Percentiles rank a stretch among this genome's conserved stretches.
Conservation (phyloP, 257 asterid genomes). For the Solanum pinnatisectum region DNA sequence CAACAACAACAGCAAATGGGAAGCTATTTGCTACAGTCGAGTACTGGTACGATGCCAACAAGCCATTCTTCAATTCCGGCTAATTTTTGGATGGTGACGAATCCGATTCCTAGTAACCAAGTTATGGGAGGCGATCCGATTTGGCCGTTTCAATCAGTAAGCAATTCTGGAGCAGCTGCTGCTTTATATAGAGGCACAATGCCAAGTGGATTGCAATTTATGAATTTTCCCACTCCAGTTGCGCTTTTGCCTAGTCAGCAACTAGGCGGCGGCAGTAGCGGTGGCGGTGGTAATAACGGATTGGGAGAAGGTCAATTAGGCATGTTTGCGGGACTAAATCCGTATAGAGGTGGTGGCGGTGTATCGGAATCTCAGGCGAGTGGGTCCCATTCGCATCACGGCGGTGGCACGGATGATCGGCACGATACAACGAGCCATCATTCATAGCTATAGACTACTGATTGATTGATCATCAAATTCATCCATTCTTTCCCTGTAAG, state of each 20-base stretch:
- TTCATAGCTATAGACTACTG: constrained; percentile 28
- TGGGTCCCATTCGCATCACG: constrained; percentile 70
- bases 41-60: constrained; percentile 60
- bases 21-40: constrained; percentile 61
- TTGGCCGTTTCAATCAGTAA: constrained; percentile 72
- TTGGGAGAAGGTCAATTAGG: constrained; percentile 63
- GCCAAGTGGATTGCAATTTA: constrained; percentile 80
- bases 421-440: constrained; percentile 64
- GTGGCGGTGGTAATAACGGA: constrained; percentile 26
- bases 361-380: constrained; percentile 64
- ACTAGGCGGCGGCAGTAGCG: constrained; percentile 10
- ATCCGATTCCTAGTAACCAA: constrained; percentile 54
- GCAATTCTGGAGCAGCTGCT: constrained; percentile 25
- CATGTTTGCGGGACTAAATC: constrained; percentile 46
- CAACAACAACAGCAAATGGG: constrained; percentile 61
- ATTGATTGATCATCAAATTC: neutral
- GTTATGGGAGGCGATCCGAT: constrained; percentile 67
- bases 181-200: constrained; percentile 65
- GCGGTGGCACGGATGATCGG: constrained; percentile 50
- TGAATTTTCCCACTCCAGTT: constrained; percentile 78
- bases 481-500: constrained; percentile 12
- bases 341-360: constrained; percentile 44
- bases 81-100: constrained; percentile 88
- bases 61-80: constrained; percentile 74
- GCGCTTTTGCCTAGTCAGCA: constrained; percentile 71